These are phyloP conservation scores for Mycena rosella DNA, from an alignment of 768 basidiomycete genomes.

Conservation along the genomic window DNA sequence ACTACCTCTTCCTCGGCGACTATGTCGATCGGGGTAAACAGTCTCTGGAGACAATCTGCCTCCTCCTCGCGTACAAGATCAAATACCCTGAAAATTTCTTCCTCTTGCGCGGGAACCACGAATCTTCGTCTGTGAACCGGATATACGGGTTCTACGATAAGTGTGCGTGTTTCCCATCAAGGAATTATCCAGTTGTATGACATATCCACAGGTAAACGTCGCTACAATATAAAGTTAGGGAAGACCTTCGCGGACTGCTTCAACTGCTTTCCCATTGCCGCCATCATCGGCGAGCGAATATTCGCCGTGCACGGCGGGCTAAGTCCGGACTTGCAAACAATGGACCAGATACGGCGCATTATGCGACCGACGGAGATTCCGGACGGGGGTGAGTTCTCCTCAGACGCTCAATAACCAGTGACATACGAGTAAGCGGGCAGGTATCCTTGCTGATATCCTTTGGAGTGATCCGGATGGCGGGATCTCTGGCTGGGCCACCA, in stretches of 20 bases:
- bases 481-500: slow-evolving; percentile 99
- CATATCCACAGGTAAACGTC: slow-evolving; percentile 86
- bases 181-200: not conserved
- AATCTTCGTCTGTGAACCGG: slow-evolving; percentile 98
- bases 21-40: slow-evolving; percentile 99
- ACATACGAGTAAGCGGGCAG: slow-evolving; percentile 51
- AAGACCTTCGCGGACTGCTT: slow-evolving; percentile 99
- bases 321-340: slow-evolving; percentile 96
- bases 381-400: slow-evolving; percentile 81
- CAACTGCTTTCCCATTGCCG: slow-evolving; percentile 98
- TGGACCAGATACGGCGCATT: slow-evolving; percentile 99
- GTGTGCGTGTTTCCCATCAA: slow-evolving; percentile 69
- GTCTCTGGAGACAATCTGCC: slow-evolving; percentile 98
- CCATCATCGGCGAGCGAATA: slow-evolving; percentile 99
- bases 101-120: slow-evolving; percentile 98
- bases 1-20: slow-evolving; percentile 99
- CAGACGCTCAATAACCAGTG: slow-evolving; percentile 3
- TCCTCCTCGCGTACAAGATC: slow-evolving; percentile 99
- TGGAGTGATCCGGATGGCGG: slow-evolving; percentile 99
- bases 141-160: slow-evolving; percentile 99
- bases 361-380: slow-evolving; percentile 99
- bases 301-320: slow-evolving; percentile 99
- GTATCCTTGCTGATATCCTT: slow-evolving; percentile 93
- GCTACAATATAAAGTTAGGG: slow-evolving; percentile 99
- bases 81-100: slow-evolving; percentile 99